A percentile compares a stretch with the other conserved stretches of the same genome.
phyloP scores from a whole-genome alignment of 371 early-diverging fungal species.

The Rhizopus sp. region DNA sequence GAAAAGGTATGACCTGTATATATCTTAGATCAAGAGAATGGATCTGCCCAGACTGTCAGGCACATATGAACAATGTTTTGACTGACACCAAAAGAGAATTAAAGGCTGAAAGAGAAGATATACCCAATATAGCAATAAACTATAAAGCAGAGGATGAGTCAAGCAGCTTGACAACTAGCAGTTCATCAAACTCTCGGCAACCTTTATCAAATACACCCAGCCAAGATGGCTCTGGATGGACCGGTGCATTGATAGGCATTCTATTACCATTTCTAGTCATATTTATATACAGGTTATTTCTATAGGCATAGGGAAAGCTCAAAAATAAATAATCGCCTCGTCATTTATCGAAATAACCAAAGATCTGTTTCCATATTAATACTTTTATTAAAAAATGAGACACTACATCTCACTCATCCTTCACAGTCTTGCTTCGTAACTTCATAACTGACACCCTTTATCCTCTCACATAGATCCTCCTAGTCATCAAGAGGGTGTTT shows the following conservation, averaged over 20 bases:
- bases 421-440: no score
- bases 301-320: background rate
- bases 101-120: constrained; percentile 9
- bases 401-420: no score
- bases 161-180: no score
- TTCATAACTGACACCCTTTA: no score
- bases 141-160: constrained; percentile 10
- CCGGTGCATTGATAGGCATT: background rate
- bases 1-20: background rate
- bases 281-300: background rate
- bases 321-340: no score
- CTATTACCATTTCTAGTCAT: background rate
- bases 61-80: constrained; percentile 25
- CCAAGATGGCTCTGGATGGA: background rate
- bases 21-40: constrained; percentile 28
- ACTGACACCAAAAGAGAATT: constrained; percentile 16
- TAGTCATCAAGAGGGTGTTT: no score
- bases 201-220: no score
- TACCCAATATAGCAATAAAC: constrained; percentile 26
- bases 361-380: no score
- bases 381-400: no score
- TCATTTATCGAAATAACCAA: no score
- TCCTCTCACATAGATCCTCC: no score
- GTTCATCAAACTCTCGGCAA: no score
- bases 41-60: constrained; percentile 34